Conservation (phyloP, 768 basidiomycete species). For the Tricholoma bakamatsutake region DNA sequence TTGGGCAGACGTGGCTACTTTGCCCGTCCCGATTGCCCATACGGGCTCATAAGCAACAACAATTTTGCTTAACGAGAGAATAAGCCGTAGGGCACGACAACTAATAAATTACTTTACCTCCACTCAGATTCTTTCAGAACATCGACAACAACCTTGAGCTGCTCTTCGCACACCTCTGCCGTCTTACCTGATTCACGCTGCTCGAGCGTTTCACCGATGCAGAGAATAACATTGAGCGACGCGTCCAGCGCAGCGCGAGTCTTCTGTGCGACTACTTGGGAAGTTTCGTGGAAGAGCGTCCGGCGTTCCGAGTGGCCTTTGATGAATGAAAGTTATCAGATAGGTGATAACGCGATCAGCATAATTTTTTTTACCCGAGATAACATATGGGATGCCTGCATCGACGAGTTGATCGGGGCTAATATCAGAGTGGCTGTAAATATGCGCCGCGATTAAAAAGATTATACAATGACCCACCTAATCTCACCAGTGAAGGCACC, state of each 20-base stretch:
- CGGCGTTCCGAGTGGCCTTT: conserved; percentile 95
- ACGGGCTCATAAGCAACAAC: conserved; percentile 97
- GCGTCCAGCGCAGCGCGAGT: conserved; percentile 75
- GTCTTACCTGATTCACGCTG: conserved; percentile 82
- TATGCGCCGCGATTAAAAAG: not conserved
- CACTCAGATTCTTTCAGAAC: conserved; percentile 63
- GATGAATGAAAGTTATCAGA: not conserved
- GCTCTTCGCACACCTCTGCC: conserved; percentile 69
- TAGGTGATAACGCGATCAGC: not conserved
- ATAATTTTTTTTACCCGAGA: conserved; percentile 56
- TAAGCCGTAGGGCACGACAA: not conserved
- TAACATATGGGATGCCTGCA: conserved; percentile 84
- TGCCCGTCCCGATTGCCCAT: conserved; percentile 99
- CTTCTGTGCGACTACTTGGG: conserved; percentile 78
- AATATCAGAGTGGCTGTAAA: not conserved
- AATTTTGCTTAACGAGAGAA: conserved; percentile 54
- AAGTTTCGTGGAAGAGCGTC: conserved; percentile 85
- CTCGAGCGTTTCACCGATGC: conserved; percentile 90
- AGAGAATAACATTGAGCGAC: conserved; percentile 84
- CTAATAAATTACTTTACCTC: conserved; percentile 50
- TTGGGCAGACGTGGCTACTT: conserved; percentile 86
- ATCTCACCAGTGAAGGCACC: conserved; percentile 98
- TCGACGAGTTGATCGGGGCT: conserved; percentile 84
- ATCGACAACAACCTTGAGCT: conserved; percentile 72
- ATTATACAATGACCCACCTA: conserved; percentile 45